Conservation (phyloP, 192 early-diverging fungal genomes). For the Umbelopsis vinacea region DNA sequence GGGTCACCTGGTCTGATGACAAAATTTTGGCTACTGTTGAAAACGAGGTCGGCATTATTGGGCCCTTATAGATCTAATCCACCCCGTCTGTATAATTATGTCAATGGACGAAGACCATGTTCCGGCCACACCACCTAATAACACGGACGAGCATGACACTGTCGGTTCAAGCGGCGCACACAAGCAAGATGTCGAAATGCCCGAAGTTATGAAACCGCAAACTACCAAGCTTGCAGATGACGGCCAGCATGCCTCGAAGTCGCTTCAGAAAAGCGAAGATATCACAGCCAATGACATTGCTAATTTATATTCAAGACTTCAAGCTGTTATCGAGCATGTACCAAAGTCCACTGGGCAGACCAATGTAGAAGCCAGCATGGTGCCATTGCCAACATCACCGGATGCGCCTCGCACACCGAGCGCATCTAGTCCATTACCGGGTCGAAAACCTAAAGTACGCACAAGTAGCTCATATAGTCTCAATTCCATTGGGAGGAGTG, state of each 20-base stretch:
- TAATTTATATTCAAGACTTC: conserved; percentile 52
- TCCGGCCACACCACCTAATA: neutral
- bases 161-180: neutral
- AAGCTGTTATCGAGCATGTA: conserved; percentile 51
- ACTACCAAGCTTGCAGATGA: neutral
- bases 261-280: conserved; percentile 24
- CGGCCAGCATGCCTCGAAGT: neutral
- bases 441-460: conserved; percentile 17
- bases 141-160: neutral
- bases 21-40: neutral
- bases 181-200: neutral
- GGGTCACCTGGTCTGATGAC: conserved; percentile 11
- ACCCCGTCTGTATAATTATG: neutral
- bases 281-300: conserved; percentile 55
- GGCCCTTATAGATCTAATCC: neutral
- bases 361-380: conserved; percentile 22
- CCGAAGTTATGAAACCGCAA: neutral
- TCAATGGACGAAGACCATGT: conserved; percentile 20
- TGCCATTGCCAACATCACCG: conserved; percentile 32
- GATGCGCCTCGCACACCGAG: conserved; percentile 19
- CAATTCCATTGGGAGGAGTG: neutral
- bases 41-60: neutral
- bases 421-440: conserved; percentile 6
- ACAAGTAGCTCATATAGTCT: conserved; percentile 16
- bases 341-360: conserved; percentile 12